Base-by-base conservation (phyloP, 1,284 basidiomycete genomes). In the Apiotrichum laibachii region DNA sequence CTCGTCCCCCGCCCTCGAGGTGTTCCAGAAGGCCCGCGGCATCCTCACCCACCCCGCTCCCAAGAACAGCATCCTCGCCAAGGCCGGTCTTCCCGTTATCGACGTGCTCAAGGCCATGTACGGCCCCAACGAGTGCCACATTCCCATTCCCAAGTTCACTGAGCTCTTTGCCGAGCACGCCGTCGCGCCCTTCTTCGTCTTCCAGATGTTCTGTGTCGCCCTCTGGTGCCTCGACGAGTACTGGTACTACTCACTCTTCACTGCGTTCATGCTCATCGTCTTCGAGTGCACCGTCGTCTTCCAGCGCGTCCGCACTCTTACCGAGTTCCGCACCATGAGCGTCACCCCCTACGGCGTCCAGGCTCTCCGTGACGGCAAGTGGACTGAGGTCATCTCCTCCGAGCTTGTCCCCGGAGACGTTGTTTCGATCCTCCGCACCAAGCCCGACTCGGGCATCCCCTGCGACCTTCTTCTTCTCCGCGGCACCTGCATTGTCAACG, bases 241-340 rank as follows among this genome's bases (percentile, higher is more conserved):
- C 77, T 96, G 92, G 92, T 96, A 95, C 76, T 97, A 95, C 82
- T 91, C 88, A 64, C 78, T 97, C 46, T 97, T 97, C 81, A 97
- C 94, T 1, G 83, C 93, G 37, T 96, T 97, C 84, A 97, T 97
- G 94, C 82, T 97, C 51, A 80, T 97, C 55, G 88, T 95, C 62
- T 97, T 97, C 72, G 94, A 97, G 79, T 96, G 92, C 79, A 97
- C 94, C 1, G 92, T 94, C 42, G 93, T 97, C 22, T 97, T 89
- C 85, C 93, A 96, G 86, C 89, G 93, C 22, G 83, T 96, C 18
- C 83, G 85, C 67, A 97, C 93, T 4, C 79, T 96, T 51, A 91
- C 87, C 34, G 94, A 97, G 77, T 97, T 97, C 80, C 83, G 93
- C 61, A 95, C 92, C 0, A 97, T 97, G 94, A 86, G 89, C 33